Evolutionary conservation across 164 flowering plant species (phyloP).

Genomic region (Aristolochia contorta): DNA sequence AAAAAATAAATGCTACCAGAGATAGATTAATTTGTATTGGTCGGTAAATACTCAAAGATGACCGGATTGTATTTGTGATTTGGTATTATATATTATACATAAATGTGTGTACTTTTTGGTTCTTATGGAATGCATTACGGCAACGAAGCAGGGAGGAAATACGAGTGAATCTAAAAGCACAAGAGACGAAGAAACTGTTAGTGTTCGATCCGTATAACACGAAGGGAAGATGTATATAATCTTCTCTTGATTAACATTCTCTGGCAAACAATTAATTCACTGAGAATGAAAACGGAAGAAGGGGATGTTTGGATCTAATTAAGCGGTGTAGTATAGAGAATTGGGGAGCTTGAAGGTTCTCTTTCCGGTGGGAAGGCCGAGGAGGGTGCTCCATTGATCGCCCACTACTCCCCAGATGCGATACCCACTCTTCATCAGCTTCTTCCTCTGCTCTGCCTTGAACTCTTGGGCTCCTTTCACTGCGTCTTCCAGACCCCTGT

Average conservation of each 20-base stretch:
- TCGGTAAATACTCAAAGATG: no score
- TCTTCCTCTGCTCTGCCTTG: slow-evolving; percentile 46
- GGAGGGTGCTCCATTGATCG: slow-evolving; percentile 69
- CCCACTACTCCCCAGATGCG: slow-evolving; percentile 62
- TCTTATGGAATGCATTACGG: no score
- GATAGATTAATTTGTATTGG: no score
- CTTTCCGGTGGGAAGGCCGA: slow-evolving; percentile 37
- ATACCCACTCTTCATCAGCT: slow-evolving; percentile 39
- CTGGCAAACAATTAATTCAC: background rate
- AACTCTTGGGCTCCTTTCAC: slow-evolving; percentile 26
- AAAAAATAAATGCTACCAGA: no score
- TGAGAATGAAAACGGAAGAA: background rate
- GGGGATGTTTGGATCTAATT: background rate
- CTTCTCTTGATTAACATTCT: background rate
- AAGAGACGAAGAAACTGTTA: no score
- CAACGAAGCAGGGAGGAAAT: no score
- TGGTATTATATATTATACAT: no score
- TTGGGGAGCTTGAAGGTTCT: slow-evolving; percentile 78
- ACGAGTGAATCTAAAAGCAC: no score
- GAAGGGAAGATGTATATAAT: background rate
- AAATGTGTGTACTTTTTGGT: no score
- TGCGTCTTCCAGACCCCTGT: slow-evolving; percentile 45
- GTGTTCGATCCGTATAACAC: no score
- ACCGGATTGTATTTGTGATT: no score
- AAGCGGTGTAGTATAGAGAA: slow-evolving; percentile 45